Base-by-base conservation (phyloP, 1,284 basidiomycete genomes). In the Boletus smithii region DNA sequence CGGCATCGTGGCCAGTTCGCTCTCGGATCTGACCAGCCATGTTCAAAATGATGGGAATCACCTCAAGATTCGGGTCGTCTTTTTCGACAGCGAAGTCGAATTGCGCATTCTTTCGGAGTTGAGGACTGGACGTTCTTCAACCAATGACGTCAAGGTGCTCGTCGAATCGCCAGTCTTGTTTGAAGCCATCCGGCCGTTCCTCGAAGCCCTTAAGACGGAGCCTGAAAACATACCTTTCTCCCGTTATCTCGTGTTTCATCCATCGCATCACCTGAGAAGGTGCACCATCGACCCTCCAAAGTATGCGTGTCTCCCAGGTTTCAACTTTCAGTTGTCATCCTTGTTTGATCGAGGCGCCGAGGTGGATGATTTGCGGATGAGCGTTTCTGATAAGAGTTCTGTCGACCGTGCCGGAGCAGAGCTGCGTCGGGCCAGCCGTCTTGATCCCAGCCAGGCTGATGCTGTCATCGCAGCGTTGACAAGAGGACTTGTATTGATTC, bases 371-470 rank as follows among this genome's bases (percentile, higher is more conserved):
- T 16, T 66, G 8, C 35, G 11, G 39, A 33, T 69, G 45, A 46
- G 22, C 2, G 48, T 57, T 9, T 46, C 50, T 17, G 57, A 68
- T 11, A 36, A 24, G 36, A 16, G 22, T 37, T 67, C 58, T 3
- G 44, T 66, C n/a, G 64, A 59, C 5, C 47, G 44, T 29, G 79
- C 75, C 0, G 67, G 77, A 10, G 55, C 60, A 3, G 62, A 66
- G 16, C 60, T 88, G 30, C 67, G 61, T 39, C 54, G 50, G 16
- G 57, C 57, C 10, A 86, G 81, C 59, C 67, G 73, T 3, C 68
- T 88, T 29, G 85, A 88, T 57, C 65, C 71, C 0, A 83, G 80
- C 62, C 86, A 89, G 62, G 80, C 76, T 0, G 80, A 86, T 48
- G 80, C 86, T 1, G 68, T 88, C 7, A 63, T 89, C 3, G 76